Base-by-base conservation (phyloP, 2,329 filamentous ascomycete genomes). In the Sclerotinia glacialis region DNA sequence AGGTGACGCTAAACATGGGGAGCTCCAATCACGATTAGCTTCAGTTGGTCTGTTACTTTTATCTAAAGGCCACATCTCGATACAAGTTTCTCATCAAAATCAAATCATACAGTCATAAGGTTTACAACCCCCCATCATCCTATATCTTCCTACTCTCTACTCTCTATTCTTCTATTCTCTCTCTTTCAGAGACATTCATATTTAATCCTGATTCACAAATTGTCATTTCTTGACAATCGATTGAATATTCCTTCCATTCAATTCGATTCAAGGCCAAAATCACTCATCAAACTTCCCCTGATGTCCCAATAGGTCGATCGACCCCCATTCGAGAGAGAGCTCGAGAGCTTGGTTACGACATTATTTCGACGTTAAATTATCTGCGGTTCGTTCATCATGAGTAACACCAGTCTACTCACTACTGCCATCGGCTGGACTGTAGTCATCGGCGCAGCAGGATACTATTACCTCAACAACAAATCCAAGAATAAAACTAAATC, bases 361-460 rank as follows among this genome's bases (percentile, higher is more conserved):
- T 16, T 12, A 42, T n/a, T 55, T 63, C 11, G 23, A 44, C 21
- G 8, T 55, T 21, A 8, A 21, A 26, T 23, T 26, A 49, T 60
- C 58, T 61, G 44, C 58, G 28, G 42, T 47, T 42, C 44, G 37
- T 61, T 63, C 63, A 65, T 64, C 49, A 66, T 66, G 42, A 44
- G 23, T 64, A 68, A 26, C n/a, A 73, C 73, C 69, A 67, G 70
- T 55, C 65, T 71, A n/a, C 52, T 68, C 44, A 71, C 67, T n/a
- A 79, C 78, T 64, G 73, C 77, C 70, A 77, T 75, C 69, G 78
- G 78, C 66, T 80, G 76, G 75, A 75, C 72, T 61, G 72, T 75
- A 46, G 71, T 80, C 56, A 58, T 77, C 34, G 71, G 73, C 21
- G 65, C 76, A 52, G 70, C 71, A 49, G 77, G 72, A 50, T 77